Conservation (phyloP, 202 grass and related monocot genomes). For the Digitaria exilis region DNA sequence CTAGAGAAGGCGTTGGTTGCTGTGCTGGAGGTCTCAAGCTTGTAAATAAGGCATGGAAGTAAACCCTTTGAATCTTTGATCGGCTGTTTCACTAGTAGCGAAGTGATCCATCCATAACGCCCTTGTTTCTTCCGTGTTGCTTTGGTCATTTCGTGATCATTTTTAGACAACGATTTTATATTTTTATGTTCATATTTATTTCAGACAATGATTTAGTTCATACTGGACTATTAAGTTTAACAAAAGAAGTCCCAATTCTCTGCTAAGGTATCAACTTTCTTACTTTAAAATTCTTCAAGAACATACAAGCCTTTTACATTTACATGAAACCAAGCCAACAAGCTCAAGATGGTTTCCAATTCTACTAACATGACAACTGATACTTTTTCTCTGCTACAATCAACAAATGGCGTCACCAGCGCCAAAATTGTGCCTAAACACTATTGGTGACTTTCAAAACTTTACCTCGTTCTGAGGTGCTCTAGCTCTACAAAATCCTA, state of each 20-base stretch:
- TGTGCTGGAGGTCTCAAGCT: background rate
- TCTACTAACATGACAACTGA: background rate
- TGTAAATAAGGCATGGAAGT: background rate
- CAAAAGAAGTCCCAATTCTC: background rate
- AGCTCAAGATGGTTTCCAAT: background rate
- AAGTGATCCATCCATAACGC: background rate
- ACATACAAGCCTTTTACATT: background rate
- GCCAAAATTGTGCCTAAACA: background rate
- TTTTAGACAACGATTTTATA: background rate
- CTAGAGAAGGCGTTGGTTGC: slow-evolving; percentile 12
- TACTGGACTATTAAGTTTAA: background rate
- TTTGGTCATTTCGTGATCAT: background rate
- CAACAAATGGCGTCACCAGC: background rate
- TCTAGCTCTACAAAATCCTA: background rate
- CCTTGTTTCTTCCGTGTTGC: background rate
- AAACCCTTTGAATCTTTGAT: background rate
- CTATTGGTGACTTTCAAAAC: background rate
- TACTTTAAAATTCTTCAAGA: background rate
- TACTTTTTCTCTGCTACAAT: background rate
- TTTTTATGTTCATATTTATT: background rate
- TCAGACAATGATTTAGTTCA: background rate
- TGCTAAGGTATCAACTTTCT: background rate
- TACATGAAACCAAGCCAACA: background rate
- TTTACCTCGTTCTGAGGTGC: background rate
- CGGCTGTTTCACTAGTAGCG: background rate